These are phyloP conservation scores for Annulohypoxylon bovei DNA, from an alignment of 495 filamentous ascomycete species.

Conservation along the genomic window DNA sequence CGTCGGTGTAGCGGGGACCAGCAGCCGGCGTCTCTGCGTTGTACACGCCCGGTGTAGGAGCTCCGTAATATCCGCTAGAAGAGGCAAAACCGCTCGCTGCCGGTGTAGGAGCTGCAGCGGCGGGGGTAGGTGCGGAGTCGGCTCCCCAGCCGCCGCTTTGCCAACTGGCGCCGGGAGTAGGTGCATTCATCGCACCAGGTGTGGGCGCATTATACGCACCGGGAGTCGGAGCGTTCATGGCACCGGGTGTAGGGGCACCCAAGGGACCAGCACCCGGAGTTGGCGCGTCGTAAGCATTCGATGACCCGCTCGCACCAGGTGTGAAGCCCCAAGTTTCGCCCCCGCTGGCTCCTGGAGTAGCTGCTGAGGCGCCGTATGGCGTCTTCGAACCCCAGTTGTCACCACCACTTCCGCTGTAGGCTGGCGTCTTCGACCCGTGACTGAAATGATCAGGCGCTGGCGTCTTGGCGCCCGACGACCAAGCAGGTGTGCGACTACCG, in stretches of 20 bases:
- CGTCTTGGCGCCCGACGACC: constrained; percentile 63
- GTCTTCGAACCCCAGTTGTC: constrained; percentile 81
- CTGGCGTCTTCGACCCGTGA: constrained; percentile 77
- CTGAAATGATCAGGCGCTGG: constrained; percentile 72
- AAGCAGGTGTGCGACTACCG: constrained; percentile 61
- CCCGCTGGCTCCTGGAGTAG: constrained; percentile 65
- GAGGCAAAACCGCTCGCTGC: constrained; percentile 54
- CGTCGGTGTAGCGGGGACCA: constrained; percentile 65
- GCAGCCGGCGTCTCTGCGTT: constrained; percentile 81
- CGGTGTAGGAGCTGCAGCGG: constrained; percentile 69
- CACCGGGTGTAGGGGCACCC: constrained; percentile 77
- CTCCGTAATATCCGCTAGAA: constrained; percentile 67
- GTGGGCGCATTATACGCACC: constrained; percentile 81
- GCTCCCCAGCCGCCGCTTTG: constrained; percentile 64
- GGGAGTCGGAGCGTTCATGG: constrained; percentile 81
- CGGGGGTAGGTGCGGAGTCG: constrained; percentile 71
- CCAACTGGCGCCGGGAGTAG: constrained; percentile 64
- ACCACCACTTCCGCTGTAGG: constrained; percentile 63
- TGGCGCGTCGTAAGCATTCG: constrained; percentile 75
- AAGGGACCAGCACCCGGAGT: constrained; percentile 73
- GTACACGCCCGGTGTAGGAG: constrained; percentile 81
- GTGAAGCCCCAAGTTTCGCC: constrained; percentile 62
- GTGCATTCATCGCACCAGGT: constrained; percentile 74
- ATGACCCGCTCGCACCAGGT: constrained; percentile 67
- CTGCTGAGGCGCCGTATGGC: constrained; percentile 68